Evolutionary conservation across 768 basidiomycete genomes (phyloP).

Genomic region (Cystofilobasidium capitatum): DNA sequence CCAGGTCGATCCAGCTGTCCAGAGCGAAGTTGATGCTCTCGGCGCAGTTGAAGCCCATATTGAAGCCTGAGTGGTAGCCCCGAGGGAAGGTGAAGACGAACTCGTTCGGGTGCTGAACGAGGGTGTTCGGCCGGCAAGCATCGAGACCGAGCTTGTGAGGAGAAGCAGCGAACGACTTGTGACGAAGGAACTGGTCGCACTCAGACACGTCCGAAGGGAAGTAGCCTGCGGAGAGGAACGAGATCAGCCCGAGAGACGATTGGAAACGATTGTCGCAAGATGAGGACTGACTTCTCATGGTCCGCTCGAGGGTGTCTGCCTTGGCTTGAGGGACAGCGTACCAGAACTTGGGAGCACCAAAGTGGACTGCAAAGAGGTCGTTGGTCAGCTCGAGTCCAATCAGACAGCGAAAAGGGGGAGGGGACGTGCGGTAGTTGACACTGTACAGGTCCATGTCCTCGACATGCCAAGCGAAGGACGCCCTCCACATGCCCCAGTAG

Average conservation of each 20-base stretch:
- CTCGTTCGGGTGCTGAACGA: slow-evolving; percentile 89
- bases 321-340: slow-evolving; percentile 87
- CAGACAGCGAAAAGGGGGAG: neutral
- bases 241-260: no score
- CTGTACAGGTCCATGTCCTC: slow-evolving; percentile 95
- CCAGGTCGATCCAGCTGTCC: slow-evolving; percentile 85
- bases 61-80: slow-evolving; percentile 96
- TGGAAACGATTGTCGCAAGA: neutral
- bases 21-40: slow-evolving; percentile 96
- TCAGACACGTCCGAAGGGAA: slow-evolving; percentile 77
- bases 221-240: slow-evolving; percentile 49
- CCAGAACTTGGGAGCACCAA: slow-evolving; percentile 91
- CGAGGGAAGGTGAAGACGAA: slow-evolving; percentile 91
- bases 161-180: slow-evolving; percentile 90
- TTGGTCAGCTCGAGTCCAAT: neutral
- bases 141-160: slow-evolving; percentile 70
- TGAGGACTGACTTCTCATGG: slow-evolving; percentile 62
- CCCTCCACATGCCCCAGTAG: slow-evolving; percentile 82
- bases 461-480: slow-evolving; percentile 98
- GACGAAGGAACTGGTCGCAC: slow-evolving; percentile 89
- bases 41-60: slow-evolving; percentile 89
- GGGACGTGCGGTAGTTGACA: slow-evolving; percentile 65
- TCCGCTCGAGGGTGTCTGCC: slow-evolving; percentile 69
- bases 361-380: slow-evolving; percentile 51
- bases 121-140: slow-evolving; percentile 68